Percentiles rank a stretch among this genome's conserved stretches.
phyloP scores from a whole-genome alignment of 257 asterid species.

The Fraxinus quadrangulata region DNA sequence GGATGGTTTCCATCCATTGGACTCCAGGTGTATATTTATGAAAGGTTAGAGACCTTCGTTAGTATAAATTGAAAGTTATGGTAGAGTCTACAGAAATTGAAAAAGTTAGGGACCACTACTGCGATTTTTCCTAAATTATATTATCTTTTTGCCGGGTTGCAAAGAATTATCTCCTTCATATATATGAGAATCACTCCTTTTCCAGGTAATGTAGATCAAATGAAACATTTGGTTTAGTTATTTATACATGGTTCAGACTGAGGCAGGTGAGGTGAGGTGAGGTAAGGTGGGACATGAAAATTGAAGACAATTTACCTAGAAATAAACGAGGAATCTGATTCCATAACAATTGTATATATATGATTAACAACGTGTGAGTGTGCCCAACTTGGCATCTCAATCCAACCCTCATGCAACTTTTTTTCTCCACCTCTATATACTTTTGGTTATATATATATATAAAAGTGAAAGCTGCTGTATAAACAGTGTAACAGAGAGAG shows the following conservation, averaged over 20 bases:
- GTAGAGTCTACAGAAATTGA: no score
- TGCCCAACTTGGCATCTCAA: slow-evolving; percentile 37
- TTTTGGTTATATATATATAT: no score
- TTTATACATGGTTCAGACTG: background rate
- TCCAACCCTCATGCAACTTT: slow-evolving; percentile 5
- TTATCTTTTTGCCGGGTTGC: background rate
- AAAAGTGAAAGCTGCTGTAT: background rate
- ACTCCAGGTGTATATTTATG: no score
- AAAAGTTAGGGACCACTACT: no score
- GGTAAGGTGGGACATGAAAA: slow-evolving; percentile 18
- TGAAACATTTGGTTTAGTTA: background rate
- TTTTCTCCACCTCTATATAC: background rate
- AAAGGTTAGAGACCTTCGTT: no score
- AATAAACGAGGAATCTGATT: slow-evolving; percentile 45
- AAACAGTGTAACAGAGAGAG: background rate
- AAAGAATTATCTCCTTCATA: background rate
- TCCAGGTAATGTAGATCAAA: background rate
- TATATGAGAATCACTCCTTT: background rate
- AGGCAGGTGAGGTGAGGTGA: slow-evolving; percentile 16
- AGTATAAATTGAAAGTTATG: no score
- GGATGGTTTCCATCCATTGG: no score
- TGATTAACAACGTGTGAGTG: no score
- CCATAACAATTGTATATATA: background rate
- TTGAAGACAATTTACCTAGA: slow-evolving; percentile 14
- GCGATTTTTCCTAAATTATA: no score